Base-by-base conservation (phyloP, 2,329 filamentous ascomycete genomes). In the Teratosphaeria epicoccoides region DNA sequence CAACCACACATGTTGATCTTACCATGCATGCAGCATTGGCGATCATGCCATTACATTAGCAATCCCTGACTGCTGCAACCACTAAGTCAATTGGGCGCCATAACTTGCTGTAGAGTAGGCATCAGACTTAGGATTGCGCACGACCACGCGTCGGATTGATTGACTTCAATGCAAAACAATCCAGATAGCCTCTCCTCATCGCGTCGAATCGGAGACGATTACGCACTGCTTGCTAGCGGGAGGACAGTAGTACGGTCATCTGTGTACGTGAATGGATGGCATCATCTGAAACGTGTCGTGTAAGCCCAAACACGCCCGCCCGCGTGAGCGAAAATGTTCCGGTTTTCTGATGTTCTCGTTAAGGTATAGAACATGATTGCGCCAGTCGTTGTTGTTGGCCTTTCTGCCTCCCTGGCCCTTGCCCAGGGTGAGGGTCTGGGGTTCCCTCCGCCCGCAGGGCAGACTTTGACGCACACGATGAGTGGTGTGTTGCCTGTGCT, bases 401-500 rank as follows among this genome's bases (percentile, higher is more conserved):
- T 46, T 24, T 24, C 7, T 11, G 43, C 43, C 24, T 12, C 43
- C 24, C 23, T 46, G 43, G 22, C 24, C 20, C 24, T 24, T 22
- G 43, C 43, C 24, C 48, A 50, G 24, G 40, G 48, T 22, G 22
- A 50, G 29, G 48, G 48, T 20, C 10, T 23, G 26, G 40, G 48
- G 3, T 50, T 45, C 24, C 48, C 48, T 24, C 48, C 48, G 43
- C 48, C 48, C 17, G 22, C 48, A 12, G 33, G 37, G 6, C 17
- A 44, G 48, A 50, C 48, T 25, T 29, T 50, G 24, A 25, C 33
- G n/a, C 43, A 23, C 7, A 45, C 48, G 24, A 44, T 44, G 48
- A 51, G 49, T 23, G 49, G 49, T 40, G 55, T 55, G 26, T 50
- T 57, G 4, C 55, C 55, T 9, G 51, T 51, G 11, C 37, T 54